Evolutionary conservation across 805 yeast species (phyloP).

Genomic region (Lipomyces spencermartinsiae): DNA sequence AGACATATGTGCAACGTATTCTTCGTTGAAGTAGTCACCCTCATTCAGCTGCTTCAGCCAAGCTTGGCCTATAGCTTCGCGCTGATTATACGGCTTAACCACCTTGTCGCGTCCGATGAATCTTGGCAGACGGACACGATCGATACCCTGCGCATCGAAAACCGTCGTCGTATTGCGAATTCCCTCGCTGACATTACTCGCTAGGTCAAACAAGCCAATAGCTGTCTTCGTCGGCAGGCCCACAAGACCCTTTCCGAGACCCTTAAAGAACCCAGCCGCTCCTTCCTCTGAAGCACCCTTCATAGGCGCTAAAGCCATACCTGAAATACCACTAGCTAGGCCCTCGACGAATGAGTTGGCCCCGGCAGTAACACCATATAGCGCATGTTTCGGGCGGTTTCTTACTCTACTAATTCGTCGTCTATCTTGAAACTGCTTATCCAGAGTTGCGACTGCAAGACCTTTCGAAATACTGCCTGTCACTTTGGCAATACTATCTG

Average conservation of each 20-base stretch:
- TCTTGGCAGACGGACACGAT: conserved; percentile 83
- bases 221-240: conserved; percentile 98
- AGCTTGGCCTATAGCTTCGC: conserved; percentile 93
- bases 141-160: conserved; percentile 77
- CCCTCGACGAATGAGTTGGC: conserved; percentile 90
- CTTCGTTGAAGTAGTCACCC: conserved; percentile 73
- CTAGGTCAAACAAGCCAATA: conserved; percentile 90
- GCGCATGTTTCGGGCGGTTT: conserved; percentile 82
- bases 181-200: conserved; percentile 92
- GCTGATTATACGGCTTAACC: conserved; percentile 72
- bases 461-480: conserved; percentile 97
- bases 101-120: conserved; percentile 72
- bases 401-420: conserved; percentile 76
- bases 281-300: conserved; percentile 91
- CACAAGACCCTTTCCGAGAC: conserved; percentile 91
- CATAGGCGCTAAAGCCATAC: conserved; percentile 88
- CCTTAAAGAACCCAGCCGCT: conserved; percentile 88
- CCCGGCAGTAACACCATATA: conserved; percentile 82
- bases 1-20: conserved; percentile 83
- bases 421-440: conserved; percentile 78
- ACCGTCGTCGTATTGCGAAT: conserved; percentile 91
- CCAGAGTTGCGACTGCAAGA: conserved; percentile 86
- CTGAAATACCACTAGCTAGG: conserved; percentile 83
- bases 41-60: conserved; percentile 88
- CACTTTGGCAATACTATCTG: conserved; percentile 90